Base-by-base conservation (phyloP, 768 basidiomycete species). In the Suillus sp. region DNA sequence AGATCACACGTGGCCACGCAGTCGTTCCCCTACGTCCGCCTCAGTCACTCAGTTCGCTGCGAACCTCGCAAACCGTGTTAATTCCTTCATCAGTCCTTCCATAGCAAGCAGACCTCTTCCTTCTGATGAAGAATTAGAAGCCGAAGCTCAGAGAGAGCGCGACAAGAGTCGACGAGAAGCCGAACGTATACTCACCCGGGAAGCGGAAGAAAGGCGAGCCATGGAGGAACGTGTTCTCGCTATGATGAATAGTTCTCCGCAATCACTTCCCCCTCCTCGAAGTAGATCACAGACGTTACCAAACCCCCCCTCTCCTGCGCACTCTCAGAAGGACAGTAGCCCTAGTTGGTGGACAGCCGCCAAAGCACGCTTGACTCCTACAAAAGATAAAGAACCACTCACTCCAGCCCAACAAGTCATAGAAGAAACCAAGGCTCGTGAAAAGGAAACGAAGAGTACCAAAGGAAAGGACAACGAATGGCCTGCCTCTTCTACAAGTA, bases 401-500 rank as follows among this genome's bases (percentile, higher is more conserved):
- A 94, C 93, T 0, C 91, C 92, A 10, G 92, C 93, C 0, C 92
- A 94, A 69, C 91, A 92, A 67, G 81, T 95, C 60, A 87, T 93
- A 55, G 81, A 83, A 62, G 92, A 94, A 9, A 79, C 90, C 20
- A 91, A 93, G 70, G 78, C 83, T 22, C 81, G 84, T 48, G 85
- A 89, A 61, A 88, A 86, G 69, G 86, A 86, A 56, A 74, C 78
- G 67, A 80, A 75, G 64, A 71, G 68, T 20, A 37, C 67, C 1
- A 81, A 79, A 60, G 78, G 72, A 32, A 83, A 82, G 66, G 80
- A 78, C 59, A 84, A 81, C 68, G 83, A 78, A 57, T 90, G 87
- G 88, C 87, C 87, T 2, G 72, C 85, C 6, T 79, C 80, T 59
- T 62, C 81, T 3, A 76, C 85, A 56, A 75, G 66, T 64, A 91